Percentiles rank a stretch among this genome's conserved stretches.
Evolutionary conservation across 208 protist genomes (phyloP).

Genomic region (Wallacemonas sp.): DNA sequence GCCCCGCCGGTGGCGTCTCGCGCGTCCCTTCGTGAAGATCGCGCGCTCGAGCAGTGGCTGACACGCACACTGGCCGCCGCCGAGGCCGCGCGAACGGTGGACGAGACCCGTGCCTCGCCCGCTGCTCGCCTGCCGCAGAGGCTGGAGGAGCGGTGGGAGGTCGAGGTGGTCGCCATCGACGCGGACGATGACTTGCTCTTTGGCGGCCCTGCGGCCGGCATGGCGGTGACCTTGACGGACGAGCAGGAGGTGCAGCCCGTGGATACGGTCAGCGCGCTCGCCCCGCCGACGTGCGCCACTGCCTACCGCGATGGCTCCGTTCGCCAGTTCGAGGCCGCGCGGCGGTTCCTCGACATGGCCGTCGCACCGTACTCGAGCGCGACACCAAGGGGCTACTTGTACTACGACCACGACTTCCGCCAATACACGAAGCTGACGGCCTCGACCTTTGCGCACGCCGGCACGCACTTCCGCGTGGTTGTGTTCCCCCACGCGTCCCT

Average conservation of each 20-base stretch:
- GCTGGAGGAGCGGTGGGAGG: slow-evolving; percentile 13
- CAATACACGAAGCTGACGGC: slow-evolving; percentile 42
- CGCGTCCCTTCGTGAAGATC: neutral
- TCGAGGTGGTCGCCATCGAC: slow-evolving; percentile 13
- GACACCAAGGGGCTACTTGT: slow-evolving; percentile 38
- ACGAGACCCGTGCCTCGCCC: neutral
- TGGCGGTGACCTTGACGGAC: slow-evolving; percentile 2
- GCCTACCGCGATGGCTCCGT: slow-evolving; percentile 22
- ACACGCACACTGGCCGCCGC: slow-evolving; percentile 9
- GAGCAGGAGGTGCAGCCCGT: slow-evolving; percentile 13
- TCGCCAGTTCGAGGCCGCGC: slow-evolving; percentile 22
- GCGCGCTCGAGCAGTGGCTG: slow-evolving; percentile 14
- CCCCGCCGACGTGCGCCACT: slow-evolving; percentile 1
- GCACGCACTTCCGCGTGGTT: slow-evolving; percentile 33
- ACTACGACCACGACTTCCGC: slow-evolving; percentile 51
- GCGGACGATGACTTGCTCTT: slow-evolving; percentile 11
- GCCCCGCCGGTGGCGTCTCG: neutral
- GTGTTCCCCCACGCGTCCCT: slow-evolving; percentile 19
- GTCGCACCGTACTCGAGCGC: slow-evolving; percentile 15
- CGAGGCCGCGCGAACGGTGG: neutral
- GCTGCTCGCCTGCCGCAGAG: neutral
- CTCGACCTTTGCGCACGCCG: slow-evolving; percentile 35
- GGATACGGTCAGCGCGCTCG: slow-evolving; percentile 6
- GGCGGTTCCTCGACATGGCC: slow-evolving; percentile 31
- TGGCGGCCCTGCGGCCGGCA: neutral